phyloP scores from a whole-genome alignment of 345 rosid genomes.

The Hibiscus trionum region DNA sequence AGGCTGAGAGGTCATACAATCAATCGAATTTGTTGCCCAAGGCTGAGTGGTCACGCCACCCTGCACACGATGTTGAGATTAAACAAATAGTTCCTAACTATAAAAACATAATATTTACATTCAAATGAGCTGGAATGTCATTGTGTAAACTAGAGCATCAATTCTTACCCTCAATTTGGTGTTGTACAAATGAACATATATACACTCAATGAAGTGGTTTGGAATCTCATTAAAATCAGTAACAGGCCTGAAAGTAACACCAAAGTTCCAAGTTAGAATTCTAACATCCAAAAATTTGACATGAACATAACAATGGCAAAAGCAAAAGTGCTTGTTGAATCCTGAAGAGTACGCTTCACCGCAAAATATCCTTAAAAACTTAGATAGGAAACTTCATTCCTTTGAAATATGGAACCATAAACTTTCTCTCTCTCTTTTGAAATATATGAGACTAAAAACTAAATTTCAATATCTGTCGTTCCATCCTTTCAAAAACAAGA shows the following conservation, averaged over 20 bases:
- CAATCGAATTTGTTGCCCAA: slow-evolving; percentile 43
- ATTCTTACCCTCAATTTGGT: slow-evolving; percentile 62
- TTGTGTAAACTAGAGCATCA: slow-evolving; percentile 7
- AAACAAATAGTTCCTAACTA: neutral
- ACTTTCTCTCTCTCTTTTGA: too few species aligned
- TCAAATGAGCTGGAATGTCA: neutral
- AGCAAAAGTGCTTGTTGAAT: neutral
- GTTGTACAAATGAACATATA: slow-evolving; percentile 76
- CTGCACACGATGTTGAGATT: neutral
- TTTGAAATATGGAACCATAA: neutral
- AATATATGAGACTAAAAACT: neutral
- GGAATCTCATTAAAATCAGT: slow-evolving; percentile 81
- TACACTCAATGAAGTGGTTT: slow-evolving; percentile 78
- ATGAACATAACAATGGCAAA: neutral
- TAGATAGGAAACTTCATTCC: neutral
- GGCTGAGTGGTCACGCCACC: slow-evolving; percentile 11
- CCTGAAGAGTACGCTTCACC: too few species aligned
- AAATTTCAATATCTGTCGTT: neutral
- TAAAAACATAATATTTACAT: neutral
- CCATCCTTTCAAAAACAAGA: too few species aligned
- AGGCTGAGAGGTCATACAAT: slow-evolving; percentile 18
- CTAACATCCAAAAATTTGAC: neutral
- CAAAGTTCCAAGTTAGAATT: neutral
- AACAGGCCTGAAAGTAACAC: slow-evolving; percentile 59
- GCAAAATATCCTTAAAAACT: neutral